Evolutionary conservation across 805 yeast genomes (phyloP).

Genomic region (Candida sithepensis): DNA sequence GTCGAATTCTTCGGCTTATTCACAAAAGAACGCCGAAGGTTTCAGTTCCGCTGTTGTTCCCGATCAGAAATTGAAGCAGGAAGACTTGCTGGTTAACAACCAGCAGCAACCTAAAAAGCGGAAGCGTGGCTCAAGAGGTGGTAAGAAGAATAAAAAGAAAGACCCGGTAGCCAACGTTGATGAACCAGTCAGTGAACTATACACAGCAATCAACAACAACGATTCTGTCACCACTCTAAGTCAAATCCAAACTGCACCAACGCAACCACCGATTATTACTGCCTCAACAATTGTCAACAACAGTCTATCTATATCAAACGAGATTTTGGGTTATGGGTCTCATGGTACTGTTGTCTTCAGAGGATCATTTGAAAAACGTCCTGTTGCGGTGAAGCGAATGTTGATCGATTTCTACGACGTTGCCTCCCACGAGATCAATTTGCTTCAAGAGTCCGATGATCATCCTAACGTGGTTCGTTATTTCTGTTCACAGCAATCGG

Average conservation of each 20-base stretch:
- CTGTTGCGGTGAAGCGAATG: constrained; percentile 96
- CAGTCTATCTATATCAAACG: constrained; percentile 62
- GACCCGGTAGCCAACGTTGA: constrained; percentile 10
- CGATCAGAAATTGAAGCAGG: constrained; percentile 25
- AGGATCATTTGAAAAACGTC: constrained; percentile 87
- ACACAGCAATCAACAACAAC: not conserved
- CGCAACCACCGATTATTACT: constrained; percentile 3
- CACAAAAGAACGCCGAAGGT: not conserved
- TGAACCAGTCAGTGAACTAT: constrained; percentile 8
- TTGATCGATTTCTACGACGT: constrained; percentile 88
- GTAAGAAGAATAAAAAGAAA: constrained; percentile 52
- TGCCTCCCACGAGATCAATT: constrained; percentile 85
- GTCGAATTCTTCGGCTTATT: not conserved
- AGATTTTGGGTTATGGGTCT: constrained; percentile 89
- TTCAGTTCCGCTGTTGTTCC: not conserved
- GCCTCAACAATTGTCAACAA: constrained; percentile 23
- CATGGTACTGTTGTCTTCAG: constrained; percentile 94
- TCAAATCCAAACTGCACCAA: not conserved
- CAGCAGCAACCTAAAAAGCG: constrained; percentile 47
- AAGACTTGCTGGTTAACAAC: constrained; percentile 17
- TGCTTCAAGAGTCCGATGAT: constrained; percentile 91
- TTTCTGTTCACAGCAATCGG: constrained; percentile 88
- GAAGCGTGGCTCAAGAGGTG: constrained; percentile 85
- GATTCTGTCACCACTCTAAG: not conserved
- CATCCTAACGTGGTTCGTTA: constrained; percentile 94